Evolutionary conservation across 2,329 filamentous ascomycete species (phyloP), one percentile per base, ranked within the genome.

Genomic region (Peltaster fructicola): DNA sequence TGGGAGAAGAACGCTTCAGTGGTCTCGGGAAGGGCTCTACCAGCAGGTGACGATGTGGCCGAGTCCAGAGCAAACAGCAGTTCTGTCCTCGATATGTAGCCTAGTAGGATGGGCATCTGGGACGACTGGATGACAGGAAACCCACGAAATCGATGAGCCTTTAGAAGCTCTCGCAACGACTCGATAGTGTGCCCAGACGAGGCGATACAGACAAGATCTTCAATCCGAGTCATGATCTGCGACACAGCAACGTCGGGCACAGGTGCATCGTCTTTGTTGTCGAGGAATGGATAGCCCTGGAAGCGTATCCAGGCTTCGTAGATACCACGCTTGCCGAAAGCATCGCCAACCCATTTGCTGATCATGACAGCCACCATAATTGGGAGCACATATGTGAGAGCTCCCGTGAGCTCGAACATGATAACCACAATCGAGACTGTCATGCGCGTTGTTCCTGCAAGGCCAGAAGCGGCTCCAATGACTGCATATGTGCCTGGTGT

Each of bases 361-460:
- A 95, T 65, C 84, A 98, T 91, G 44, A 98, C 88, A 20, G 84
- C 82, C 35, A 98, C 79, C 88, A 98, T 98, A 51, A 95, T 98
- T 27, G 88, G 88, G 6, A 98, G 68, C 23, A 98, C 85, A 46
- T 95, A 95, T 1, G 82, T 91, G 14, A 98, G 64, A 2, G 88
- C 88, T 25, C 88, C 88, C 0, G 88, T 98, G 28, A 98, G 72
- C 57, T 98, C 88, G 45, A 98, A 98, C 77, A 93, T 93, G 55
- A 98, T 98, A 43, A 95, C 88, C 4, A 98, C 85, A 37, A 98
- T 93, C 8, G 84, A 93, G 7, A 93, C 82, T 0, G 88, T 98
- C 73, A 98, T 90, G 38, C 85, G 71, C 10, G 85, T 95, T 17
- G 90, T 81, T 23, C 88, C 88, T 5, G 79, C 80, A 2, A 98